phyloP scores from a whole-genome alignment of 129 eudicot genomes.

The Flaveria brownii region DNA sequence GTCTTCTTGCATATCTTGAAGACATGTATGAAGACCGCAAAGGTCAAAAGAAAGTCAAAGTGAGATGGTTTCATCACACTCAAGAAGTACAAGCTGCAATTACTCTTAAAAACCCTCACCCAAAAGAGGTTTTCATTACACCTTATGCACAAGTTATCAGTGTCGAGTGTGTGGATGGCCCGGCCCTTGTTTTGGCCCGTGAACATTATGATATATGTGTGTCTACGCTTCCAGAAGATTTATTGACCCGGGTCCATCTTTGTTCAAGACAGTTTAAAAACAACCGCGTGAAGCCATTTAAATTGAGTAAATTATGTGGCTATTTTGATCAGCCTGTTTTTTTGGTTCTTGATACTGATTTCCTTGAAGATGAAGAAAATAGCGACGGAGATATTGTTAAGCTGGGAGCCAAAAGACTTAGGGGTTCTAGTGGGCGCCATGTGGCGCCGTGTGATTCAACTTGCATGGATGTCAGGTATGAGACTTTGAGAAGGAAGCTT shows the following conservation, averaged over 20 bases:
- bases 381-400: slow-evolving; percentile 50
- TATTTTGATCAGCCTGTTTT: slow-evolving; percentile 79
- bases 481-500: slow-evolving; percentile 38
- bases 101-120: slow-evolving; percentile 72
- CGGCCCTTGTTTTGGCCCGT: slow-evolving; percentile 86
- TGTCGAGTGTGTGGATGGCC: slow-evolving; percentile 95
- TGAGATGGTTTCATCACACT: slow-evolving; percentile 94
- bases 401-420: slow-evolving; percentile 66
- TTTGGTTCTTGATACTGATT: slow-evolving; percentile 59
- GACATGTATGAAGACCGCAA: slow-evolving; percentile 96
- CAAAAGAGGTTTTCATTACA: slow-evolving; percentile 93
- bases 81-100: slow-evolving; percentile 73
- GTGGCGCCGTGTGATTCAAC: slow-evolving; percentile 33
- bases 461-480: slow-evolving; percentile 44
- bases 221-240: slow-evolving; percentile 54
- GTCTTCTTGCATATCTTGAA: slow-evolving; percentile 85
- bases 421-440: slow-evolving; percentile 55
- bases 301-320: slow-evolving; percentile 82
- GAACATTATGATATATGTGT: slow-evolving; percentile 82
- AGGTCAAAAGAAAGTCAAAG: slow-evolving; percentile 92
- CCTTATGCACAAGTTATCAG: slow-evolving; percentile 93
- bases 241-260: slow-evolving; percentile 68
- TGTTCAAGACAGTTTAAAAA: slow-evolving; percentile 77
- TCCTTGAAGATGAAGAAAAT: slow-evolving; percentile 56
- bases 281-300: slow-evolving; percentile 76